Evolutionary conservation across 169 alveolate genomes (phyloP), one percentile per base, ranked within the genome.

Genomic region (Blepharisma undulans): DNA sequence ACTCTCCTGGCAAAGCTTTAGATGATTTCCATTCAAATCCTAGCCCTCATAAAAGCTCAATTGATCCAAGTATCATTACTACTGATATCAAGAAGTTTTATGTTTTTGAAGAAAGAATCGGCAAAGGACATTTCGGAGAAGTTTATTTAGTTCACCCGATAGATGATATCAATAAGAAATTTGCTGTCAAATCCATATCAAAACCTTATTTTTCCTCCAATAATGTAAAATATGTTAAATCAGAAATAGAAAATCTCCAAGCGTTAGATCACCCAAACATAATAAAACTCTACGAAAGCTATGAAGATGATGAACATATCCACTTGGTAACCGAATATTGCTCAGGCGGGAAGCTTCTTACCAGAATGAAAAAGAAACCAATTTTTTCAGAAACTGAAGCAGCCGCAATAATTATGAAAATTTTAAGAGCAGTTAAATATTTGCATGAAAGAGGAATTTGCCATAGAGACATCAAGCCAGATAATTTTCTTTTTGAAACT

Each of bases 381-480:
- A 87, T 21, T 19, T 87, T 25, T 59, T 76, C 30, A 18, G 91
- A 87, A 33, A 14, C 12, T 27, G 61, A 87, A 27, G 91, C 91
- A 21, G 66, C 86, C 8, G 25, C 30, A 34, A 10, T 87, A 25
- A 25, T 87, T 22, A 21, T 72, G 30, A n/a, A 87, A 59, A n/a
- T 87, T 19, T 21, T 87, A 21, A 21, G 34, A 25, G 86, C 91
- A 22, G 33, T 61, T 21, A 32, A 27, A 30, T 76, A 87, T 93
- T 91, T 95, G 81, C 99, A 98, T 90, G 93, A 95, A 34, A 96
- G 97, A 30, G 87, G 61, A 4, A 79, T 79, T 3, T 79, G 87
- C 29, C 98, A 96, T 84, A 71, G 98, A 27, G 98, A 96, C 92
- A 72, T 96, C 90, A 96, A 96, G 33, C 98, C 97, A 12, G 98